A percentile compares a stretch with the other conserved stretches of the same genome.
Evolutionary conservation across 2,329 filamentous ascomycete genomes (phyloP).

Genomic region (Cryoendolithus antarcticus): DNA sequence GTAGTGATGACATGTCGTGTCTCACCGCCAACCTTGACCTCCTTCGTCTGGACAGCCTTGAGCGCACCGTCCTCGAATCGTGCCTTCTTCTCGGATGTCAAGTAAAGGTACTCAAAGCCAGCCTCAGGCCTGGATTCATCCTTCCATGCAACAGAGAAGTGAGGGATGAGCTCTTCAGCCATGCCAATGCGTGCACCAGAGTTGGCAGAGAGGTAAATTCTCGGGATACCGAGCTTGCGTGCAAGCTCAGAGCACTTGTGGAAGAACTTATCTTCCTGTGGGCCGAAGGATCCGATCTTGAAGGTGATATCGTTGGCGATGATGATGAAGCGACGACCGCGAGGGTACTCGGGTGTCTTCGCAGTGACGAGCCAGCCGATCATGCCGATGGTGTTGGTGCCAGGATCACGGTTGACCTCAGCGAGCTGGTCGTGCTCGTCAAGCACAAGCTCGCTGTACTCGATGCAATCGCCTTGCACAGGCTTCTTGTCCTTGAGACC

Average conservation of each 20-base stretch:
- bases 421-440: conserved; percentile 86
- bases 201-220: conserved; percentile 97
- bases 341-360: conserved; percentile 88
- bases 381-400: conserved; percentile 95
- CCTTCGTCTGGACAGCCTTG: conserved; percentile 75
- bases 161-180: conserved; percentile 89
- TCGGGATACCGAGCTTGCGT: conserved; percentile 83
- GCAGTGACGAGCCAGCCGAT: conserved; percentile 95
- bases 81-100: conserved; percentile 75
- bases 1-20: conserved; percentile 88
- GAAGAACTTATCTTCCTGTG: conserved; percentile 96
- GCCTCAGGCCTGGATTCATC: conserved; percentile 65
- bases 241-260: conserved; percentile 97
- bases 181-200: conserved; percentile 95
- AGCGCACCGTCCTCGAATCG: conserved; percentile 68
- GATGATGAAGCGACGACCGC: conserved; percentile 83
- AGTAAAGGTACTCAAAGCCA: conserved; percentile 95
- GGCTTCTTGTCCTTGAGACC: conserved; percentile 70
- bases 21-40: conserved; percentile 75
- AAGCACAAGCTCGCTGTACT: conserved; percentile 85
- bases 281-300: conserved; percentile 96
- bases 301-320: conserved; percentile 99
- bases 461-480: conserved; percentile 76
- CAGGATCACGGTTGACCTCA: conserved; percentile 88
- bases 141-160: conserved; percentile 97